Percentiles rank a stretch among this genome's conserved stretches.
Evolutionary conservation across 768 basidiomycete genomes (phyloP).

Genomic region (Mycena floridula): DNA sequence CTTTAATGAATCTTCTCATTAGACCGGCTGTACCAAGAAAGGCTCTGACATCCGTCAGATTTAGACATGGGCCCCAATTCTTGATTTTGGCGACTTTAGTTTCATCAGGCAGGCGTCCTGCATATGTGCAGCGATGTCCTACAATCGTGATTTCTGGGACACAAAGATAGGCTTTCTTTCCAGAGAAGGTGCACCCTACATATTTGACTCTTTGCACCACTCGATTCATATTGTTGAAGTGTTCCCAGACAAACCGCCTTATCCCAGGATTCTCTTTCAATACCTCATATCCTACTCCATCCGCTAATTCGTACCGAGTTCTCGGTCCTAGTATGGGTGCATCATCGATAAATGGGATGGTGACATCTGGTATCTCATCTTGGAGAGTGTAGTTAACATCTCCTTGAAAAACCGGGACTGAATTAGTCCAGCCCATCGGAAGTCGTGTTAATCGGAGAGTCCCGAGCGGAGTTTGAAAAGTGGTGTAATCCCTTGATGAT

Average conservation of each 20-base stretch:
- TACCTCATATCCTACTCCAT: slow-evolving; percentile 14
- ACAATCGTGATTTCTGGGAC: slow-evolving; percentile 12
- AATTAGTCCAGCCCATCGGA: slow-evolving; percentile 28
- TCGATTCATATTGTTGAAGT: slow-evolving; percentile 14
- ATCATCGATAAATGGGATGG: slow-evolving; percentile 26
- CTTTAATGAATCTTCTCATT: slow-evolving; percentile 22
- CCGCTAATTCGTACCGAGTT: slow-evolving; percentile 11
- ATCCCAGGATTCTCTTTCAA: slow-evolving; percentile 20
- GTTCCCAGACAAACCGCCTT: slow-evolving; percentile 22
- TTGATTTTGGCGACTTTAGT: slow-evolving; percentile 13
- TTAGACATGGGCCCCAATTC: slow-evolving; percentile 9
- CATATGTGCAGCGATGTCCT: slow-evolving; percentile 20
- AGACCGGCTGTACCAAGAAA: slow-evolving; percentile 25
- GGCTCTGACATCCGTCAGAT: slow-evolving; percentile 16
- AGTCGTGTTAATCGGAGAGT: slow-evolving; percentile 14
- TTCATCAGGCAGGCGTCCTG: slow-evolving; percentile 17
- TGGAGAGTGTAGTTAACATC: slow-evolving; percentile 20
- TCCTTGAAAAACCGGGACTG: slow-evolving; percentile 22
- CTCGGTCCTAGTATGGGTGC: slow-evolving; percentile 16
- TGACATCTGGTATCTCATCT: slow-evolving; percentile 20
- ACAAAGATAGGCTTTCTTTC: slow-evolving; percentile 19
- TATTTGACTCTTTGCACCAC: slow-evolving; percentile 17
- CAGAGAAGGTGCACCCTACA: slow-evolving; percentile 17
- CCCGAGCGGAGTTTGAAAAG: slow-evolving; percentile 22
- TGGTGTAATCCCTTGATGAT: slow-evolving; percentile 23